Evolutionary conservation across 805 yeast genomes (phyloP).

Genomic region (Limtongia smithiae): DNA sequence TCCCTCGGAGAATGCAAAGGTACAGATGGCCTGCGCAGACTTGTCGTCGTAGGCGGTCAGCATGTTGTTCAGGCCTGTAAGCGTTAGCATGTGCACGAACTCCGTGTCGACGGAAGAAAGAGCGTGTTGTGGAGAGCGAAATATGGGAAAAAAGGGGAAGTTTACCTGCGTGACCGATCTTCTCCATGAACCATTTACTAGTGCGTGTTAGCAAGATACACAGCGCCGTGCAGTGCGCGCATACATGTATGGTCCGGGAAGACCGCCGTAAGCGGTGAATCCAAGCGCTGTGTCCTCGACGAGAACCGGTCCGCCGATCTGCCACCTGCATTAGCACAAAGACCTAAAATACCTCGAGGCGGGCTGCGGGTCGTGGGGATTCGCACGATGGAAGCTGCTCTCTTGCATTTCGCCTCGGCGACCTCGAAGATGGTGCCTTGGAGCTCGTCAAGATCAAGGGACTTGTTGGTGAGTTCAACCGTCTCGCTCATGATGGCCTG

Average conservation of each 20-base stretch:
- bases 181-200: slow-evolving; percentile 78
- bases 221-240: neutral
- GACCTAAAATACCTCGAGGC: neutral
- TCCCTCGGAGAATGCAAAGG: slow-evolving; percentile 86
- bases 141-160: no score
- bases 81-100: neutral
- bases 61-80: slow-evolving; percentile 64
- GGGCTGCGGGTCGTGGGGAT: no score
- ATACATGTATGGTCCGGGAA: slow-evolving; percentile 86
- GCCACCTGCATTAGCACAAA: neutral
- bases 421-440: slow-evolving; percentile 86
- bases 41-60: slow-evolving; percentile 78
- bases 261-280: slow-evolving; percentile 70
- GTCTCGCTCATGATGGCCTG: slow-evolving; percentile 55
- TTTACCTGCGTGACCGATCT: slow-evolving; percentile 57
- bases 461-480: slow-evolving; percentile 53
- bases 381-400: slow-evolving; percentile 59
- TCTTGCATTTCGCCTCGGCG: slow-evolving; percentile 70
- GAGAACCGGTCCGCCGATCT: slow-evolving; percentile 71
- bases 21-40: slow-evolving; percentile 81
- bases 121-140: no score
- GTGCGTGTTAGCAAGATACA: slow-evolving; percentile 1
- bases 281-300: slow-evolving; percentile 94
- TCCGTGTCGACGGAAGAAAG: neutral
- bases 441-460: slow-evolving; percentile 80